Evolutionary conservation across 176 grass and related monocot genomes (phyloP).

Genomic region (Rhynchospora pubera): DNA sequence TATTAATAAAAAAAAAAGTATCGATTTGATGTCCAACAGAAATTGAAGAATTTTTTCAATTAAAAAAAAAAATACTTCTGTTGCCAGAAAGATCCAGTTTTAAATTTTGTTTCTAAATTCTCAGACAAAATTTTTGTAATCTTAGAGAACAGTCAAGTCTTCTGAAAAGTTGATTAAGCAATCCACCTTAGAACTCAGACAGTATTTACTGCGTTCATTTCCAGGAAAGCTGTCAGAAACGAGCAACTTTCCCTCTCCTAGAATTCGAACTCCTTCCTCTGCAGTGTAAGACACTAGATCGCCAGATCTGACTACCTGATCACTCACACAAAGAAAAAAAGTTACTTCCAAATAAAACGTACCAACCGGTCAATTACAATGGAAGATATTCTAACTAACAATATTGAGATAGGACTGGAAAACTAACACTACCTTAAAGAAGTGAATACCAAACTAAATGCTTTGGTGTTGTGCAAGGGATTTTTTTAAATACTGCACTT

Average conservation of each 20-base stretch:
- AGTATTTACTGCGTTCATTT: slow-evolving; percentile 94
- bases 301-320: slow-evolving; percentile 79
- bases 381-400: neutral
- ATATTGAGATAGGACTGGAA: too few relatives aligned
- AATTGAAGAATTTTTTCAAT: neutral
- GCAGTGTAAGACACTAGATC: slow-evolving; percentile 92
- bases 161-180: neutral
- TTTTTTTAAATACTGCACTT: too few relatives aligned
- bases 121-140: neutral
- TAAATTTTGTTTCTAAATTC: neutral
- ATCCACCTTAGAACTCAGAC: slow-evolving; percentile 87
- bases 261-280: slow-evolving; percentile 86
- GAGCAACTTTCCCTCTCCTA: slow-evolving; percentile 83
- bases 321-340: neutral
- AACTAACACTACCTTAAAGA: too few relatives aligned
- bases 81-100: neutral
- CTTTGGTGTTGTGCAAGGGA: too few relatives aligned
- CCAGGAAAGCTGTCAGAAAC: slow-evolving; percentile 96
- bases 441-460: too few relatives aligned
- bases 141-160: neutral
- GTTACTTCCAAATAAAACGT: neutral
- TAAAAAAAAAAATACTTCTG: neutral
- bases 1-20: neutral
- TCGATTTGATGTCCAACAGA: neutral
- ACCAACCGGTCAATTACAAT: neutral